Evolutionary conservation across 345 rosid species (phyloP).

Genomic region (Rhizophora apiculata): DNA sequence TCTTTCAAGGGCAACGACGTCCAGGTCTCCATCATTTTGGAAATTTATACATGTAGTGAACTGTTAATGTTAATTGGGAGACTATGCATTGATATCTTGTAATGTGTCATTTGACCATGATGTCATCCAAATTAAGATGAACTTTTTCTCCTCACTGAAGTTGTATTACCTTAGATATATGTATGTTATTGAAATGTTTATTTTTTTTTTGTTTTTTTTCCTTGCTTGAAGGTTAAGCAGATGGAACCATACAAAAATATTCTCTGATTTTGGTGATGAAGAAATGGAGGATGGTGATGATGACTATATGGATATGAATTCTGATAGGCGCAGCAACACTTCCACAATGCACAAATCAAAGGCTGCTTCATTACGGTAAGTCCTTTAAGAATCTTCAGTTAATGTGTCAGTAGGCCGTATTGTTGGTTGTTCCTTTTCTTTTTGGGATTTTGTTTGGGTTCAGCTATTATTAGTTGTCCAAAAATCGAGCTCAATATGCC

Average conservation of each 20-base stretch:
- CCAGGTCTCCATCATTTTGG: conserved; percentile 44
- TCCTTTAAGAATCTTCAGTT: neutral
- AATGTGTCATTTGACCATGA: no score
- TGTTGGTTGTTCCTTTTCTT: no score
- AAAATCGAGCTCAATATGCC: neutral
- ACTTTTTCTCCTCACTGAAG: no score
- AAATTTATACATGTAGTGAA: neutral
- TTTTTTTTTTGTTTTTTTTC: neutral
- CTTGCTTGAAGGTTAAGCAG: conserved; percentile 56
- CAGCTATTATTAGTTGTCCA: no score
- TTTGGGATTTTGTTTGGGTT: no score
- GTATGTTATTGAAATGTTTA: no score
- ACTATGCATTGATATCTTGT: neutral
- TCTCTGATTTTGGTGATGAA: conserved; percentile 77
- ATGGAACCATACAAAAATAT: conserved; percentile 94
- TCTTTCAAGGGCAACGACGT: conserved; percentile 68
- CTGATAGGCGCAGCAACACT: conserved; percentile 44
- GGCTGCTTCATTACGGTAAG: conserved; percentile 50
- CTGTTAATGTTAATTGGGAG: neutral
- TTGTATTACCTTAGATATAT: no score
- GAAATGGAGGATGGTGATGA: conserved; percentile 48
- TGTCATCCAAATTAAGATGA: no score
- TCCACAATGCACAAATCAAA: conserved; percentile 46
- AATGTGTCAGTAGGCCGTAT: no score
- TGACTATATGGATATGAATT: conserved; percentile 45